Base-by-base conservation (phyloP, 2,329 filamentous ascomycete genomes). In the Macrophomina tecta region DNA sequence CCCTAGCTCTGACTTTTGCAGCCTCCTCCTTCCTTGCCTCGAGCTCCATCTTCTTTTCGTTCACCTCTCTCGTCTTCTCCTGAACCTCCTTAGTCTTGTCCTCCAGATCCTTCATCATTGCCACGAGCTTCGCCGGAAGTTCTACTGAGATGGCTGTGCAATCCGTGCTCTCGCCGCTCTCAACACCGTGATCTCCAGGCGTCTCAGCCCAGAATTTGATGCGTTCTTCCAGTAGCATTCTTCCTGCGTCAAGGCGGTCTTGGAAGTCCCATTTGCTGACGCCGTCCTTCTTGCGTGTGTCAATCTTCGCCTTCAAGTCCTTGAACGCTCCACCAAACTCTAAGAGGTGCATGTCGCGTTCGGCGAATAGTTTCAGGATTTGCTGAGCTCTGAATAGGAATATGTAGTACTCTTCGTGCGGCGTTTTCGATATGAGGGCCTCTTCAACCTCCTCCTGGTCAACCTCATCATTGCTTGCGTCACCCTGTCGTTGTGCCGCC, bases 301-400 rank as follows among this genome's bases (percentile, higher is more conserved):
- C 42, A n/a, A 56, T 4, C 14, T 9, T 12, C 1, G 11, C 18
- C 8, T 38, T 45, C 5, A 56, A 12, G 18, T 65, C 49, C 14
- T 56, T 56, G 12, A 30, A 55, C 12, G 63, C 49, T 32, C 63
- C 63, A 2, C 63, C 63, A 2, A 65, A 28, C n/a, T 56, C 51
- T 1, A 38, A 7, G 7, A 65, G 46, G 4, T 38, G 51, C 30
- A 55, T 46, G 3, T 48, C 38, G 4, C 14, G 14, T 9, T 64
- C 38, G 1, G 49, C 11, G 3, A 53, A 52, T 2, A 16, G 18
- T 18, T 45, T 34, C 12, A 64, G 3, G 3, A 38, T 52, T 18
- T 64, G 61, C 23, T 64, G 36, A 2, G 32, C 48, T 30, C 61
- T 64, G 7, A 64, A 28, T 12, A 64, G 32, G 16, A 64, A 38